A percentile compares a stretch with the other conserved stretches of the same genome.
Evolutionary conservation across 179 eudicot genomes (phyloP).

Genomic region (Silene noctiflora): DNA sequence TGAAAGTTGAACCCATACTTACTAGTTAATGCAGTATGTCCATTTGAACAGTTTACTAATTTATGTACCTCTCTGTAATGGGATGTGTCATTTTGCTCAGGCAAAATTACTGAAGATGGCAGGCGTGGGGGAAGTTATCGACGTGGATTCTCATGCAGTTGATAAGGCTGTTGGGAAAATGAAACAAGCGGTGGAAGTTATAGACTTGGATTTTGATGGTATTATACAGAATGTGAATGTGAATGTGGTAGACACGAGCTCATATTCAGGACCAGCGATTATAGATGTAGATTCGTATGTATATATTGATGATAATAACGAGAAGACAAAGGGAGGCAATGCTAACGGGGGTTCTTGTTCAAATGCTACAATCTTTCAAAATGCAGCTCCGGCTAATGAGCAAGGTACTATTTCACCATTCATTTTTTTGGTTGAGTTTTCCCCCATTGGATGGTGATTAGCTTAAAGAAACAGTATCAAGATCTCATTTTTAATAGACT

Average conservation of each 20-base stretch:
- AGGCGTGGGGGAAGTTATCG: slow-evolving; percentile 9
- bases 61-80: not conserved
- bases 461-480: not conserved
- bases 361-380: not conserved
- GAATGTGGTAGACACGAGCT: slow-evolving; percentile 1
- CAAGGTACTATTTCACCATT: slow-evolving; percentile 1
- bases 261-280: not conserved
- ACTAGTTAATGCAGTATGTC: not conserved
- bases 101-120: slow-evolving; percentile 11
- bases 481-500: not conserved
- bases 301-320: not conserved
- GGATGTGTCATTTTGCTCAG: not conserved
- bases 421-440: not conserved
- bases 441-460: not conserved
- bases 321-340: not conserved
- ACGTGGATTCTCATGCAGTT: slow-evolving; percentile 6
- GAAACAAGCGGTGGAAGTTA: slow-evolving; percentile 6
- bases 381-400: not conserved
- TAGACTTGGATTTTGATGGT: slow-evolving; percentile 8
- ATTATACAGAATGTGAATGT: slow-evolving; percentile 1
- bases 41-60: not conserved
- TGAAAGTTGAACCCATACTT: not conserved
- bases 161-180: slow-evolving; percentile 12
- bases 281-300: slow-evolving; percentile 6
- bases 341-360: not conserved